Evolutionary conservation across 2,329 filamentous ascomycete genomes (phyloP).

Genomic region (Zymoseptoria tritici): DNA sequence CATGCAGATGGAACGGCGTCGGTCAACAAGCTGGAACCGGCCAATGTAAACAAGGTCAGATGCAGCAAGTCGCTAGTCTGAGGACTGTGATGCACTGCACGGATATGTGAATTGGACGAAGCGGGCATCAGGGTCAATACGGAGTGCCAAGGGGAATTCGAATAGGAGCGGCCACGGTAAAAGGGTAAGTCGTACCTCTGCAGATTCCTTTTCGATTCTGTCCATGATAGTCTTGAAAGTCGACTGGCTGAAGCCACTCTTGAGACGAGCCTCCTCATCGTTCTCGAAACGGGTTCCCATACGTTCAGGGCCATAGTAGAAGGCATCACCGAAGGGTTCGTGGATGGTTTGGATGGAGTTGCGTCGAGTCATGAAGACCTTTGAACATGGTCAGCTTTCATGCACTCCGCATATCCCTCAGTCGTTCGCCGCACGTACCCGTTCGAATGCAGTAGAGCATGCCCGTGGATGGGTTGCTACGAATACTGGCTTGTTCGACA

Average conservation of each 20-base stretch:
- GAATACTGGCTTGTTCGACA: slow-evolving; percentile 79
- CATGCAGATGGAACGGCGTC: neutral
- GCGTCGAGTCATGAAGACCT: slow-evolving; percentile 95
- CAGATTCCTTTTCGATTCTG: slow-evolving; percentile 61
- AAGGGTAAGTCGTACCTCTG: slow-evolving; percentile 53
- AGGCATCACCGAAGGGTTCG: slow-evolving; percentile 94
- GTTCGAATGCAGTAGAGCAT: slow-evolving; percentile 94
- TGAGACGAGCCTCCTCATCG: slow-evolving; percentile 48
- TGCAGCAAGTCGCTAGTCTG: too few species aligned
- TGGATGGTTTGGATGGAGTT: slow-evolving; percentile 78
- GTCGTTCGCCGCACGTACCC: slow-evolving; percentile 50
- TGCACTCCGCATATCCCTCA: slow-evolving; percentile 1
- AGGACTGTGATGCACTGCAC: too few species aligned
- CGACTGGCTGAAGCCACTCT: slow-evolving; percentile 60
- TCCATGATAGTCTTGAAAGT: slow-evolving; percentile 75
- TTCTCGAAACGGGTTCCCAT: slow-evolving; percentile 70
- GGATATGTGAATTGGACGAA: too few species aligned
- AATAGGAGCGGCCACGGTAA: neutral
- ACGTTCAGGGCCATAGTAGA: slow-evolving; percentile 90
- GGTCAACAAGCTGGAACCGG: too few species aligned
- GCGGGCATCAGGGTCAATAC: too few species aligned
- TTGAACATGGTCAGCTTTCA: slow-evolving; percentile 12
- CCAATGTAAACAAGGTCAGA: too few species aligned
- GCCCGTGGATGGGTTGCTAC: slow-evolving; percentile 89
- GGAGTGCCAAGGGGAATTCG: too few species aligned